Percentiles rank a stretch among this genome's conserved stretches.
Conservation (phyloP, 2,329 filamentous ascomycete species). For the Pleomassaria siparia region DNA sequence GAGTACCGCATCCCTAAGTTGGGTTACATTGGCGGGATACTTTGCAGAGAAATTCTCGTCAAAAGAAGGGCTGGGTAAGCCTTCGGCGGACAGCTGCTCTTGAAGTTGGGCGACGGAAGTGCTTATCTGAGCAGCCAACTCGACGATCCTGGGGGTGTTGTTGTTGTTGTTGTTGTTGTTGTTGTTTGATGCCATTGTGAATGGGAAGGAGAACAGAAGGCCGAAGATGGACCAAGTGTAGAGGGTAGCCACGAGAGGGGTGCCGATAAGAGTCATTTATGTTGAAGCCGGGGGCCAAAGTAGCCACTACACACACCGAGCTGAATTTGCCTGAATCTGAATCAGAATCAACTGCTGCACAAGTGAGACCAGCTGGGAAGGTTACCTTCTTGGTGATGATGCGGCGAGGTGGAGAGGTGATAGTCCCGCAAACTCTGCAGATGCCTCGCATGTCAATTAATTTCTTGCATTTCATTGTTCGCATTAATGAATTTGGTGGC, state of each 20-base stretch:
- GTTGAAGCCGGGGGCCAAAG: too few species aligned
- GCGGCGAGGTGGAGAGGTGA: too few species aligned
- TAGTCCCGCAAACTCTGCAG: too few species aligned
- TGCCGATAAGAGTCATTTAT: constrained; percentile 1
- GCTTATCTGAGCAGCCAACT: constrained; percentile 17
- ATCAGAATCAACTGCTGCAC: too few species aligned
- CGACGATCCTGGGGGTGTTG: constrained; percentile 14
- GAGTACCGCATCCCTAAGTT: constrained; percentile 11
- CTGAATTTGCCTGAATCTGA: too few species aligned
- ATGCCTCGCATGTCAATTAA: too few species aligned
- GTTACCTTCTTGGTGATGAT: too few species aligned
- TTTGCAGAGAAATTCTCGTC: constrained; percentile 7
- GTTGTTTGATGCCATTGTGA: constrained; percentile 9
- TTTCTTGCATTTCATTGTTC: too few species aligned
- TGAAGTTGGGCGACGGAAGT: constrained; percentile 11
- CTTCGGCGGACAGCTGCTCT: constrained; percentile 14
- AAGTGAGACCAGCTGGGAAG: too few species aligned
- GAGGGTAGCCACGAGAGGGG: constrained; percentile 7
- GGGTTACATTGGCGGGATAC: constrained; percentile 8
- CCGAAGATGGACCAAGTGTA: constrained; percentile 10
- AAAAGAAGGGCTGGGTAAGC: constrained; percentile 14
- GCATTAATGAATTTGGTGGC: too few species aligned
- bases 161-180: constrained; percentile 7
- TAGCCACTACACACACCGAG: too few species aligned
- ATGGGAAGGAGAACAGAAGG: constrained; percentile 4